A percentile compares a stretch with the other conserved stretches of the same genome.
phyloP scores from a whole-genome alignment of 306 rosid species.

The Cicer arietinum region DNA sequence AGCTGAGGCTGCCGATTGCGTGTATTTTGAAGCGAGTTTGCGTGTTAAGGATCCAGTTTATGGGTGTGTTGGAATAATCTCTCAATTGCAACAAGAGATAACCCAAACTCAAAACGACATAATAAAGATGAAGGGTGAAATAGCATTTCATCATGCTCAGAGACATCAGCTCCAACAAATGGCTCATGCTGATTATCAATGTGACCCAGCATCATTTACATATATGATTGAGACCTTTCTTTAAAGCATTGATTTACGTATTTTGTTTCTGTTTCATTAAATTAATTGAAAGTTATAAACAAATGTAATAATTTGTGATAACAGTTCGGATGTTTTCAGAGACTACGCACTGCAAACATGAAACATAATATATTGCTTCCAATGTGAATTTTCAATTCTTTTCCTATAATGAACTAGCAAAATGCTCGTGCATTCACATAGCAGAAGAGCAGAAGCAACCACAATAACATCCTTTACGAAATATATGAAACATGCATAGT shows the following conservation, averaged over 20 bases:
- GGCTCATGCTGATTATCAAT: constrained; percentile 8
- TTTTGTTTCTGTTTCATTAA: not conserved
- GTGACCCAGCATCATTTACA: not conserved
- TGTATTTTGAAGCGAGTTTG: constrained; percentile 16
- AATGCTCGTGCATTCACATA: too few relatives aligned
- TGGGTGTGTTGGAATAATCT: constrained; percentile 19
- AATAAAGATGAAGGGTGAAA: constrained; percentile 6
- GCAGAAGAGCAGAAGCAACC: too few relatives aligned
- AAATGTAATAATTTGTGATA: not conserved
- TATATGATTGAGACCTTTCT: too few relatives aligned
- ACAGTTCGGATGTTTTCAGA: not conserved
- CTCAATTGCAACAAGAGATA: constrained; percentile 32
- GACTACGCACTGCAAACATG: too few relatives aligned
- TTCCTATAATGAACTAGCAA: not conserved
- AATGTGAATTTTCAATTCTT: not conserved
- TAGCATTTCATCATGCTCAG: not conserved
- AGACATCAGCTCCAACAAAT: constrained; percentile 19
- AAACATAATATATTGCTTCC: constrained; percentile 3
- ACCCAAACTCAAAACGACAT: constrained; percentile 16
- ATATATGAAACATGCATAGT: constrained; percentile 2
- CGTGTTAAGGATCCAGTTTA: constrained; percentile 22
- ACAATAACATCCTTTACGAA: not conserved
- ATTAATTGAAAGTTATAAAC: not conserved
- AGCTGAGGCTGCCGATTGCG: constrained; percentile 18
- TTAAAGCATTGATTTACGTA: not conserved